Conservation (phyloP, 176 grass and related monocot species). For the Rhynchospora pubera region DNA sequence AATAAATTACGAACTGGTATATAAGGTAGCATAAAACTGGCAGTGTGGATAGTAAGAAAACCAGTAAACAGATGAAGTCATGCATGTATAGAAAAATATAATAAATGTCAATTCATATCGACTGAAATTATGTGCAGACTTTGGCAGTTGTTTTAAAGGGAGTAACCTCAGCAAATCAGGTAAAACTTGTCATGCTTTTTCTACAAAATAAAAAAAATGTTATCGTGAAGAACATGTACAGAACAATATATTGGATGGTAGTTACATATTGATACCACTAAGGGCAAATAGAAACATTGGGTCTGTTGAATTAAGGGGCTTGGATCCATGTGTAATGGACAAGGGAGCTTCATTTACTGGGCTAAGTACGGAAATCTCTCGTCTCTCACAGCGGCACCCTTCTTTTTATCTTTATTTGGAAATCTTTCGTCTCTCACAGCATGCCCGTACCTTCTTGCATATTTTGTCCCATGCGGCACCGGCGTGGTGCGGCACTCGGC, state of each 20-base stretch:
- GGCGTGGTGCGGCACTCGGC: too few relatives aligned
- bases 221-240: not conserved
- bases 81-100: not conserved
- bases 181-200: slow-evolving; percentile 1
- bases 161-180: slow-evolving; percentile 54
- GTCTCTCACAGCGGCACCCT: too few relatives aligned
- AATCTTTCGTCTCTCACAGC: too few relatives aligned
- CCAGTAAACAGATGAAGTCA: not conserved
- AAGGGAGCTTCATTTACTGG: not conserved
- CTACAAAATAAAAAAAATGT: not conserved
- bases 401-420: too few relatives aligned
- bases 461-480: too few relatives aligned
- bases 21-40: not conserved
- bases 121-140: slow-evolving; percentile 35
- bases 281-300: not conserved
- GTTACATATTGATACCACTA: too few relatives aligned
- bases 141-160: slow-evolving; percentile 57
- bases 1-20: not conserved
- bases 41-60: not conserved
- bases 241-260: not conserved
- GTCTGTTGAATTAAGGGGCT: not conserved
- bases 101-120: not conserved
- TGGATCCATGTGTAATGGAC: not conserved
- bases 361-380: not conserved
- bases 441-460: too few relatives aligned